Evolutionary conservation across 768 basidiomycete species (phyloP).

Genomic region (Auricularia cornea): DNA sequence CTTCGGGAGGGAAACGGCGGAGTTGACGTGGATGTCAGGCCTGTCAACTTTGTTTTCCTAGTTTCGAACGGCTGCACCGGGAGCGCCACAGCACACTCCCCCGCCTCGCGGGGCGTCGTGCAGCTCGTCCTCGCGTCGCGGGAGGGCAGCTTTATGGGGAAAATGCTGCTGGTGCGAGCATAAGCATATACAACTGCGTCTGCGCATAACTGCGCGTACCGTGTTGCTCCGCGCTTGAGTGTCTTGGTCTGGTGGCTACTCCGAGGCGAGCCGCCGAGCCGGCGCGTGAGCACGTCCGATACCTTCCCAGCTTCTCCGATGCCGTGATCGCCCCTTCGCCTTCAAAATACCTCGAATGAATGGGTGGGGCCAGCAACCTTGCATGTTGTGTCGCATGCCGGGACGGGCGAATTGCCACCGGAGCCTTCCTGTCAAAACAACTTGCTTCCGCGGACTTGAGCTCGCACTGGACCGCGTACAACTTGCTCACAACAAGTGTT

Average conservation of each 20-base stretch:
- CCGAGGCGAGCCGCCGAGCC: too few species aligned
- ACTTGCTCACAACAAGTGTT: not conserved
- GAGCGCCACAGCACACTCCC: not conserved
- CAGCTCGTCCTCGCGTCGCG: not conserved
- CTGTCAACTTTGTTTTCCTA: not conserved
- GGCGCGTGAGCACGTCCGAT: too few species aligned
- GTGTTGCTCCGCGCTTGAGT: not conserved
- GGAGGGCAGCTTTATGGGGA: not conserved
- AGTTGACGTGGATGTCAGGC: not conserved
- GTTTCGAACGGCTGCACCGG: not conserved
- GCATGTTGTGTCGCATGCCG: not conserved
- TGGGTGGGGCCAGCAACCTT: not conserved
- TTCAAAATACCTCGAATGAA: not conserved
- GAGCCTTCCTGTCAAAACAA: not conserved
- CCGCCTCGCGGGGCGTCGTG: not conserved
- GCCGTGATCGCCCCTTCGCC: not conserved
- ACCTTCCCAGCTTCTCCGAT: too few species aligned
- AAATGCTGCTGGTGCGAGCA: not conserved
- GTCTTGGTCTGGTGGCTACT: not conserved
- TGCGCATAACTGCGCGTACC: not conserved
- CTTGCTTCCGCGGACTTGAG: not conserved
- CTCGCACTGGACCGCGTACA: not conserved
- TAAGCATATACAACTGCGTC: not conserved
- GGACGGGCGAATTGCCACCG: not conserved
- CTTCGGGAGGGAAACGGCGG: not conserved